phyloP scores from a whole-genome alignment of 2,329 filamentous ascomycete genomes.

The Xylariaceae sp. region DNA sequence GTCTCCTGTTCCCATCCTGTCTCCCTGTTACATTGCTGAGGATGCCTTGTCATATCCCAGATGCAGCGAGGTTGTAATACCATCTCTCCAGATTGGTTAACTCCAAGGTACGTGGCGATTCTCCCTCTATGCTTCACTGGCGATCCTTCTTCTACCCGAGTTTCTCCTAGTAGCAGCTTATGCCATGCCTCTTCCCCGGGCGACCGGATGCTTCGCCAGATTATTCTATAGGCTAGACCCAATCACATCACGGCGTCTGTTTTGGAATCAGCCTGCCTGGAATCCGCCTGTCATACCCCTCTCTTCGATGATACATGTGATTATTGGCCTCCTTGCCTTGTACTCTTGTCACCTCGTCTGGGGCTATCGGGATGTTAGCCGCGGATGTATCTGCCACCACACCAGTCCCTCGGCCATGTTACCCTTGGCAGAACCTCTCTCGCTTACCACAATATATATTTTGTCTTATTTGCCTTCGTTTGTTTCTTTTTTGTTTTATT shows the following conservation, averaged over 20 bases:
- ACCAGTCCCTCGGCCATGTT: constrained; percentile 1
- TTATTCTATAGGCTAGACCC: constrained; percentile 21
- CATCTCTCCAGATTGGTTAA: neutral
- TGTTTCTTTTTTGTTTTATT: neutral
- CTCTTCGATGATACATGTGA: constrained; percentile 30
- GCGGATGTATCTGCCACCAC: constrained; percentile 21
- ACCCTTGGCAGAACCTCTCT: constrained; percentile 2
- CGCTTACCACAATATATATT: constrained; percentile 19
- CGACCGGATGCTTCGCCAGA: constrained; percentile 31
- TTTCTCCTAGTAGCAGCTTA: constrained; percentile 23
- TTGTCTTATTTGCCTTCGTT: constrained; percentile 9
- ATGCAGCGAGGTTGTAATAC: neutral
- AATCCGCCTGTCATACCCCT: constrained; percentile 22
- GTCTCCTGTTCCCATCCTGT: constrained; percentile 2
- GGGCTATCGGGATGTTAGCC: constrained; percentile 18
- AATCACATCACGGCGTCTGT: constrained; percentile 26
- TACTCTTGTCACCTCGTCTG: constrained; percentile 12
- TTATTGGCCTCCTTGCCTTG: constrained; percentile 18
- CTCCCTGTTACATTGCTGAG: neutral
- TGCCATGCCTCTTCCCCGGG: constrained; percentile 28
- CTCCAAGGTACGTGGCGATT: neutral
- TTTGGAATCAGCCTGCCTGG: constrained; percentile 26
- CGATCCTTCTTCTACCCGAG: constrained; percentile 12
- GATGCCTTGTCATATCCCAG: neutral
- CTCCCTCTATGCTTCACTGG: neutral